These are phyloP conservation scores for Aspergillus bombycis DNA, from an alignment of 2,329 filamentous ascomycete species.

Conservation along the genomic window DNA sequence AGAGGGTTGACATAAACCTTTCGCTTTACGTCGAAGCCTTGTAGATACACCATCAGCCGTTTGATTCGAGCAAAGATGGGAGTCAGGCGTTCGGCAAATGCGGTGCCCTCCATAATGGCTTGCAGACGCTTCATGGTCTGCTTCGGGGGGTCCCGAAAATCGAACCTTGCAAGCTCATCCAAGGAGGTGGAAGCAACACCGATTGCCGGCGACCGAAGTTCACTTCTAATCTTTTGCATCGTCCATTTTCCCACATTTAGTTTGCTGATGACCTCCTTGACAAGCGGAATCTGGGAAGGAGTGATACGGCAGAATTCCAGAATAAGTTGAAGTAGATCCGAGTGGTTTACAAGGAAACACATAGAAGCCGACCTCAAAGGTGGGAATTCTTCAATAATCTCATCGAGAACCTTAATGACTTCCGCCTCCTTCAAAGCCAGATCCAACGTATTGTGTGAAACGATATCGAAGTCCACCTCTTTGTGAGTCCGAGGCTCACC, in stretches of 20 bases:
- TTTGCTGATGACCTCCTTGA: constrained; percentile 83
- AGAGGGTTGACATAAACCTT: constrained; percentile 86
- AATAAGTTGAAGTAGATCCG: constrained; percentile 81
- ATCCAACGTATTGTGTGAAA: constrained; percentile 80
- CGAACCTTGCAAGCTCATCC: constrained; percentile 86
- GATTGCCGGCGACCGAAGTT: constrained; percentile 78
- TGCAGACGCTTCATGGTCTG: constrained; percentile 69
- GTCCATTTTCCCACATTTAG: constrained; percentile 79
- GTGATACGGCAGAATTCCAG: constrained; percentile 87
- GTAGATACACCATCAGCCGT: constrained; percentile 75
- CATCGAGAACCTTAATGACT: constrained; percentile 90
- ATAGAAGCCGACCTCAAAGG: constrained; percentile 71
- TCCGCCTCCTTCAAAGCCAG: constrained; percentile 90
- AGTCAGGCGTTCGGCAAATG: constrained; percentile 54
- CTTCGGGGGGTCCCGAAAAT: constrained; percentile 77
- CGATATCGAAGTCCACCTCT: constrained; percentile 94
- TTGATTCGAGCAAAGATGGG: constrained; percentile 75
- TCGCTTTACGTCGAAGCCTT: constrained; percentile 71
- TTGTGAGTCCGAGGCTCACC: constrained; percentile 81
- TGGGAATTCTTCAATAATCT: constrained; percentile 81
- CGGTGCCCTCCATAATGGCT: constrained; percentile 57
- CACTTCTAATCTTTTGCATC: constrained; percentile 80
- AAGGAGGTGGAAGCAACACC: constrained; percentile 87
- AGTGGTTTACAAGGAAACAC: constrained; percentile 90
- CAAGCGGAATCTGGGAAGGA: constrained; percentile 65